Base-by-base conservation (phyloP, 1,139 yeast genomes). In the Hansenula lynferdii region DNA sequence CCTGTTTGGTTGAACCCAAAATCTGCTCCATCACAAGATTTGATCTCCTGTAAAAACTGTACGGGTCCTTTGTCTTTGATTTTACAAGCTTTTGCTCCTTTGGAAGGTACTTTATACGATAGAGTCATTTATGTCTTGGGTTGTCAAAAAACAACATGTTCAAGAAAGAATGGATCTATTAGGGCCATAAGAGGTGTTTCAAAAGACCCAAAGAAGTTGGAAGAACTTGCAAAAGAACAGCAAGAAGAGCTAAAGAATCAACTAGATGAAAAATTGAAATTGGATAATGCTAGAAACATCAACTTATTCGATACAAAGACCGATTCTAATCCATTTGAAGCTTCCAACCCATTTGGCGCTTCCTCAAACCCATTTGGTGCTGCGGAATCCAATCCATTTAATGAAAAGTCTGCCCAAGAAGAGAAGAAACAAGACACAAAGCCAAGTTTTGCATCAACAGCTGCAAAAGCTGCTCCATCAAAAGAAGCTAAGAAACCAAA, bases 111-210 rank as follows among this genome's bases (percentile, higher is more conserved):
- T n/a, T 63, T 74, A 36, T 86, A 89, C 56, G 97, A 89, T 52
- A 72, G 98, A 41, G 80, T 80, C 11, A 60, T 92, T 21, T 92
- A 92, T 56, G 71, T 90, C 0, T 84, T 90, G 60, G 79, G 79
- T 2, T 92, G 98, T 62, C 65, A 71, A 34, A 71, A 77, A 37
- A 63, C 79, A 1, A 49, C 47, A 9, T 92, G 97, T 57, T 72
- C 83, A 33, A 70, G 84, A 45, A 73, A 77, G 48, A 69, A 74
- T 17, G 96, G 95, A 4, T 67, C 83, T 3, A 65, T 87, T 4
- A 75, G 83, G 51, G 87, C 85, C 24, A 66, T 89, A 36, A 69
- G 96, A 56, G 96, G 94, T 6, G 68, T 89, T 4, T 64, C 69
- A 43, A 79, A 80, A 50, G 85, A 80, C 52, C 74, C 77, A 2